Base-by-base conservation (phyloP, 306 rosid species). In the Aeschynomene evenia region DNA sequence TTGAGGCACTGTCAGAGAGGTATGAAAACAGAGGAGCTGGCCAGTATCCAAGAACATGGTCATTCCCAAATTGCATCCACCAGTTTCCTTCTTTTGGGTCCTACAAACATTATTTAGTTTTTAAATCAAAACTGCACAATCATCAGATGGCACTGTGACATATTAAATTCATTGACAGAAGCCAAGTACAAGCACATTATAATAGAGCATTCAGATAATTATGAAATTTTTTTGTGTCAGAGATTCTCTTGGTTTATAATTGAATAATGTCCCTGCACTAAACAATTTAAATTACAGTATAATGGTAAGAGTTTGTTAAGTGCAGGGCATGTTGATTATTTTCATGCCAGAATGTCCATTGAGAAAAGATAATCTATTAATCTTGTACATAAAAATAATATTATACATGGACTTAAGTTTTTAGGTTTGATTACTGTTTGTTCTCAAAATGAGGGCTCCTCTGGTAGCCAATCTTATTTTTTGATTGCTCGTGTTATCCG, bases 81-180 rank as follows among this genome's bases (percentile, higher is more conserved):
- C 87, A 85, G 65, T 85, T 77, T 2, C 89, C 89, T 42, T 79
- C 83, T 65, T 85, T 82, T 71, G 89, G 89, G 83, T 85, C 87
- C 89, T 82, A 75, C 62, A 77, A n/a, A 28, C 77, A 82, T 68
- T n/a, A n/a, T n/a, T n/a, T 63, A 20, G 70, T 73, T 63, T 73
- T 23, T n/a, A n/a, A 26, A 31, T 49, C 56, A 63, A 19, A 52
- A n/a, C n/a, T 29, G 23, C 13, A 43, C 29, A 56, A 56, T 14
- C 22, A 76, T 76, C 36, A 75, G 52, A 66, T 79, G 75, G 3
- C 71, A 67, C 12, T 69, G 22, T 45, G 43, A 19, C 34, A 62
- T 74, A 61, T 21, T 79, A 67, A 79, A 79, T 79, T 61, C 79
- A 73, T 63, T 63, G 40, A 64, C 3, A 29, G 1, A 63, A 37